These are phyloP conservation scores for Clathrospora elynae DNA, from an alignment of 2,329 filamentous ascomycete genomes.

Conservation along the genomic window DNA sequence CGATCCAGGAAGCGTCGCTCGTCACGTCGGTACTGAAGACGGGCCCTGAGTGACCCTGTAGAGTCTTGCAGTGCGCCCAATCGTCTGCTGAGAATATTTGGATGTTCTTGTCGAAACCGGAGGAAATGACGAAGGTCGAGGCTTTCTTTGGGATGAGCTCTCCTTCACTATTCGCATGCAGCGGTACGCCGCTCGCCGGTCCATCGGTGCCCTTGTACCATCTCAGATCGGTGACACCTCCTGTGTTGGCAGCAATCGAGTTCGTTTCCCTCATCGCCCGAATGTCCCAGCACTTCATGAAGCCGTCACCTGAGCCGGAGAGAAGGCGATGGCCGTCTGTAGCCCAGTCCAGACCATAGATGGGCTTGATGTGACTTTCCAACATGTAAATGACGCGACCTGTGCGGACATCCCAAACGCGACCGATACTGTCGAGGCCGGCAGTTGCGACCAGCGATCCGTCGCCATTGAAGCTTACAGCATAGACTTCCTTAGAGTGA, in stretches of 20 bases:
- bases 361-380: slow-evolving; percentile 90
- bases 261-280: slow-evolving; percentile 83
- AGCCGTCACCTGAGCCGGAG: slow-evolving; percentile 91
- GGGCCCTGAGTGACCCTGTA: slow-evolving; percentile 89
- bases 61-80: slow-evolving; percentile 85
- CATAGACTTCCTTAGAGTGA: slow-evolving; percentile 90
- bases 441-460: slow-evolving; percentile 88
- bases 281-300: slow-evolving; percentile 97
- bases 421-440: slow-evolving; percentile 91
- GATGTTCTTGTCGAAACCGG: slow-evolving; percentile 92
- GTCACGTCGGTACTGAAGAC: slow-evolving; percentile 91
- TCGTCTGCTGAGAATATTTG: slow-evolving; percentile 97
- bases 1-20: slow-evolving; percentile 85
- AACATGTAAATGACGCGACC: slow-evolving; percentile 95
- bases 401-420: slow-evolving; percentile 92
- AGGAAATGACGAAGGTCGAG: slow-evolving; percentile 87
- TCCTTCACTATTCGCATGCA: slow-evolving; percentile 69
- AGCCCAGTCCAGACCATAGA: slow-evolving; percentile 92
- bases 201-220: slow-evolving; percentile 93
- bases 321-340: slow-evolving; percentile 88
- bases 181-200: slow-evolving; percentile 64
- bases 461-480: slow-evolving; percentile 86
- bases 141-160: slow-evolving; percentile 74
- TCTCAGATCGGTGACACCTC: slow-evolving; percentile 86
- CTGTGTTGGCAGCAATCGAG: slow-evolving; percentile 87